Base-by-base conservation (phyloP, 305 asterid genomes). In the Solanum hybrid region DNA sequence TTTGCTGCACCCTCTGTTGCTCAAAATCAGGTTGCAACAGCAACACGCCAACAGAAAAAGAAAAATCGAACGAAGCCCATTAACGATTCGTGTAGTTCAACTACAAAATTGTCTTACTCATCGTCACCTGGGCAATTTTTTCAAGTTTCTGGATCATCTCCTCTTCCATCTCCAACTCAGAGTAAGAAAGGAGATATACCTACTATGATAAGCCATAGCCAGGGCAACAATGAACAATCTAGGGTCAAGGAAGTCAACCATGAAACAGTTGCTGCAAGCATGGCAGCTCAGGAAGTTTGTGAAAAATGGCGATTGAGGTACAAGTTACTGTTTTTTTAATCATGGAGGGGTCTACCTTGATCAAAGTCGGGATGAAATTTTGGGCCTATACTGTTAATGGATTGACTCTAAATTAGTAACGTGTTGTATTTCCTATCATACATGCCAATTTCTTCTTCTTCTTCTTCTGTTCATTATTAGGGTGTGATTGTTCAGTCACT, bases 251-350 rank as follows among this genome's bases (percentile, higher is more conserved):
- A 91, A 90, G 75, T 90, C 92, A 94, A 92, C 90, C 89, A 89
- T 90, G 95, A 92, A 89, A 86, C 92, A 65, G 90, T 93, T 87
- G 90, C 93, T 90, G 93, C 93, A 82, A 92, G 95, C 92, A 92
- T 93, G 92, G 95, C 96, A 37, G 95, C 95, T 89, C 97, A 95
- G 92, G 98, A 97, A 95, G 93, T 96, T 91, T 97, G 99, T 94
- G 99, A 97, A 95, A 96, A 94, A 91, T 97, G 98, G 99, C 95
- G 99, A 88, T 91, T 96, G 86, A 97, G 99, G 99, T 96, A 90
- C 88, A 73, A 37, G 39, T 41, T 84, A 32, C 24, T 79, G 84
- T 77, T 85, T 84, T 89, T 89, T 79, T 22, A 80, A 24, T 81
- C 89, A 36, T 57, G 12, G 36, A 79, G 57, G 11, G 26, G 70